phyloP scores from a whole-genome alignment of 345 rosid species.

The Boechera retrofracta region DNA sequence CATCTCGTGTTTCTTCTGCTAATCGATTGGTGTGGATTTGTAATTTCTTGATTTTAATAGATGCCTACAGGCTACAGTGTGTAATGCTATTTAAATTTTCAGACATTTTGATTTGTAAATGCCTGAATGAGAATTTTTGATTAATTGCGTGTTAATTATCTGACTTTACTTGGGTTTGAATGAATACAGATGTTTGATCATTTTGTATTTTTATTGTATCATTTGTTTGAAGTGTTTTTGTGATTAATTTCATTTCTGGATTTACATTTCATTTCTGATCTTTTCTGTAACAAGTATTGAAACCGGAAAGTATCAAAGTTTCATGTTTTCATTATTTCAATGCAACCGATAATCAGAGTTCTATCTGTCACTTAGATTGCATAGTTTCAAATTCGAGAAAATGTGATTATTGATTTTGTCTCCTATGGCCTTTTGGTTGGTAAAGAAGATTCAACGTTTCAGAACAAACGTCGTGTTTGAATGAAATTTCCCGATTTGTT shows the following conservation, averaged over 20 bases:
- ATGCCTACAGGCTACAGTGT: background rate
- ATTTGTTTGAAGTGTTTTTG: background rate
- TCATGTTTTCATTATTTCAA: background rate
- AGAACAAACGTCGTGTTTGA: slow-evolving; percentile 4
- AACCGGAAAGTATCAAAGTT: background rate
- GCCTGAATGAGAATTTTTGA: background rate
- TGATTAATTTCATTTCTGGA: background rate
- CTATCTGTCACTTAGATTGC: background rate
- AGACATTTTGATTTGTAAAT: background rate
- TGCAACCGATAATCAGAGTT: background rate
- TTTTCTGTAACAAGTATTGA: background rate
- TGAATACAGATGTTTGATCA: background rate
- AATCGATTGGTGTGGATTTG: slow-evolving; percentile 21
- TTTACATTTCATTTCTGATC: background rate
- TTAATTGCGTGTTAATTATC: background rate
- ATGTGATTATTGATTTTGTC: background rate
- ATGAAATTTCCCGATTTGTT: background rate
- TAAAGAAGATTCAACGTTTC: background rate
- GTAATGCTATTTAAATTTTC: background rate
- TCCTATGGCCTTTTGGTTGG: background rate
- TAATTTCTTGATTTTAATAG: background rate
- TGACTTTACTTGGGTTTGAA: background rate
- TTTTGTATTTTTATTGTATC: background rate
- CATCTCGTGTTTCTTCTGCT: background rate
- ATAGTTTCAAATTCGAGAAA: background rate